Percentiles rank a stretch among this genome's conserved stretches.
These are phyloP conservation scores for Neurospora cerealis DNA, from an alignment of 495 filamentous ascomycete species.

Conservation along the genomic window DNA sequence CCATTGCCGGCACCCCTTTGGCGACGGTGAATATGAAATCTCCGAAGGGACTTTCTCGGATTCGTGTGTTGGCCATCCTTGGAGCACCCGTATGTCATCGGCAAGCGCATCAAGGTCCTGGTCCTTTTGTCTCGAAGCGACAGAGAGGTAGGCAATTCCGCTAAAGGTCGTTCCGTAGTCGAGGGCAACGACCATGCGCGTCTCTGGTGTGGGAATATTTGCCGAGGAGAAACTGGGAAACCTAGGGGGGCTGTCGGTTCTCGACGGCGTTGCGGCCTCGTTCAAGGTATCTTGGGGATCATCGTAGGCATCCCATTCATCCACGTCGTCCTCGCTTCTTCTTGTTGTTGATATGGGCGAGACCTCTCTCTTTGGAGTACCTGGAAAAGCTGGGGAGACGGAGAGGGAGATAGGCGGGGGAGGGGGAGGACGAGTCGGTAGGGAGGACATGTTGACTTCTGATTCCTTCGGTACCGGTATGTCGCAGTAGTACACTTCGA, in stretches of 20 bases:
- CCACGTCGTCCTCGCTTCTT: not conserved
- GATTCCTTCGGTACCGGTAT: not conserved
- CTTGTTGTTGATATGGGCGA: not conserved
- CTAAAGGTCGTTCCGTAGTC: conserved; percentile 31
- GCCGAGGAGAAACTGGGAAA: not conserved
- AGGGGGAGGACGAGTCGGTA: not conserved
- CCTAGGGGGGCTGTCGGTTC: not conserved
- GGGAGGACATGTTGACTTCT: not conserved
- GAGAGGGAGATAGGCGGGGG: not conserved
- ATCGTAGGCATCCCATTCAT: not conserved
- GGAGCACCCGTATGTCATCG: conserved; percentile 15
- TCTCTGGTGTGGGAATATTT: not conserved
- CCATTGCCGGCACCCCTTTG: conserved; percentile 17
- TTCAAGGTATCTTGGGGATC: not conserved
- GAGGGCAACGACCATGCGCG: conserved; percentile 20
- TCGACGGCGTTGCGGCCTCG: not conserved
- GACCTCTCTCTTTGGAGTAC: not conserved
- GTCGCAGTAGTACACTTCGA: not conserved
- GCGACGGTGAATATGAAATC: conserved; percentile 18
- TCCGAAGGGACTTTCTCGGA: conserved; percentile 22
- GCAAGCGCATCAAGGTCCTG: conserved; percentile 7
- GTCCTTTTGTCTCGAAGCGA: conserved; percentile 6
- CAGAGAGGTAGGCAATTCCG: conserved; percentile 12
- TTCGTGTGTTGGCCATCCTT: conserved; percentile 13
- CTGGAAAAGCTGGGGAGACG: not conserved